These are phyloP conservation scores for Cryptococcus floricola DNA, from an alignment of 1,284 basidiomycete species.

Conservation along the genomic window DNA sequence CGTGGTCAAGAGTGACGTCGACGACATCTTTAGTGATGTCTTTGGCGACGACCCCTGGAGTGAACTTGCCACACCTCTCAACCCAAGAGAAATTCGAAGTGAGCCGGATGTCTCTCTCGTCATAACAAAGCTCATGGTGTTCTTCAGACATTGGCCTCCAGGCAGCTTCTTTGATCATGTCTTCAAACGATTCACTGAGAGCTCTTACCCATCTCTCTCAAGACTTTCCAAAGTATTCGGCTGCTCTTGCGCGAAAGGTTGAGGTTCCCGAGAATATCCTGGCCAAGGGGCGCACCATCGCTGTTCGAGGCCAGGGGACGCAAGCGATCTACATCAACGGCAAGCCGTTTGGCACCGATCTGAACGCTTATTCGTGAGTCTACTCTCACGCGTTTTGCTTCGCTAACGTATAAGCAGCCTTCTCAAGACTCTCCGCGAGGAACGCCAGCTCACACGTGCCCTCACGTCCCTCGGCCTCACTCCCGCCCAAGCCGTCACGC, in stretches of 20 bases:
- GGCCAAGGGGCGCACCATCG: conserved; percentile 59
- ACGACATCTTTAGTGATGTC: conserved; percentile 19
- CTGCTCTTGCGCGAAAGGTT: conserved; percentile 65
- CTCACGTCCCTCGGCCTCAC: conserved; percentile 63
- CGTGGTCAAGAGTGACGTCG: not conserved
- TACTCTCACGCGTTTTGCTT: not conserved
- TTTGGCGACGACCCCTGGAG: conserved; percentile 47
- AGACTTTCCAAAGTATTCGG: conserved; percentile 81
- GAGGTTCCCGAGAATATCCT: conserved; percentile 49
- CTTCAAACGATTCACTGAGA: conserved; percentile 58
- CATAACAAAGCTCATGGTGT: not conserved
- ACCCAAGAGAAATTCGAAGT: conserved; percentile 61
- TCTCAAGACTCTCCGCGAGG: conserved; percentile 65
- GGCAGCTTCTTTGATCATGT: conserved; percentile 66
- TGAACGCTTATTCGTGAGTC: conserved; percentile 64
- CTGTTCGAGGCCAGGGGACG: conserved; percentile 19
- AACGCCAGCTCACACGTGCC: conserved; percentile 62
- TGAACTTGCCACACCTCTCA: conserved; percentile 60
- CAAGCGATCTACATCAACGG: conserved; percentile 73
- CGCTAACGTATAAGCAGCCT: conserved; percentile 52
- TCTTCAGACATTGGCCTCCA: conserved; percentile 64
- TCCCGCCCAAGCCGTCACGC: conserved; percentile 61
- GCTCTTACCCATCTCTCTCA: conserved; percentile 71
- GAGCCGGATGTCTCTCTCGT: conserved; percentile 10
- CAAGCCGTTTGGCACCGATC: conserved; percentile 59